phyloP scores from a whole-genome alignment of 306 rosid genomes.

The Vachellia pachyceras region DNA sequence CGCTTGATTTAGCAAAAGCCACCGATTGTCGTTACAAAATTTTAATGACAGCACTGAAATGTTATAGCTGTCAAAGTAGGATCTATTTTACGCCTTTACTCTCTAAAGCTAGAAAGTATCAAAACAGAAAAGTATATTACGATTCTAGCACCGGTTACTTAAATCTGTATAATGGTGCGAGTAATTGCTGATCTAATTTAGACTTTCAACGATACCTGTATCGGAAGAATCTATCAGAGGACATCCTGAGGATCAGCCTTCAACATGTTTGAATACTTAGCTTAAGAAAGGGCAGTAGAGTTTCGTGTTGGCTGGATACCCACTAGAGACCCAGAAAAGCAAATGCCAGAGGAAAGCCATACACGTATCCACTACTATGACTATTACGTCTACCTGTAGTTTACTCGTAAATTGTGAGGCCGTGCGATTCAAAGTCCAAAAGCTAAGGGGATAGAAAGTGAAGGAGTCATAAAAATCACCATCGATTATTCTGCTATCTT shows the following conservation, averaged over 20 bases:
- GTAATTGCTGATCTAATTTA: neutral
- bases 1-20: no score
- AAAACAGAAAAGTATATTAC: neutral
- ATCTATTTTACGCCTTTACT: no score
- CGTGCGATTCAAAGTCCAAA: neutral
- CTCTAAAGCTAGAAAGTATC: neutral
- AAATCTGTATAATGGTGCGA: neutral
- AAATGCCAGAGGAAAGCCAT: neutral
- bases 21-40: no score
- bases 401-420: neutral
- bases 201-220: neutral
- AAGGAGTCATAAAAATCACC: neutral
- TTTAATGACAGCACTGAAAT: no score
- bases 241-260: neutral
- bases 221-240: neutral
- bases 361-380: neutral
- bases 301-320: neutral
- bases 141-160: neutral
- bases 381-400: neutral
- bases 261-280: constrained; percentile 35
- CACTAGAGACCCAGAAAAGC: neutral
- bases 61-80: no score
- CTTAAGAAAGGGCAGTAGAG: constrained; percentile 35
- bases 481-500: neutral
- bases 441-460: neutral